These are phyloP conservation scores for Karstenula rhodostoma DNA, from an alignment of 2,329 filamentous ascomycete genomes.

Conservation along the genomic window DNA sequence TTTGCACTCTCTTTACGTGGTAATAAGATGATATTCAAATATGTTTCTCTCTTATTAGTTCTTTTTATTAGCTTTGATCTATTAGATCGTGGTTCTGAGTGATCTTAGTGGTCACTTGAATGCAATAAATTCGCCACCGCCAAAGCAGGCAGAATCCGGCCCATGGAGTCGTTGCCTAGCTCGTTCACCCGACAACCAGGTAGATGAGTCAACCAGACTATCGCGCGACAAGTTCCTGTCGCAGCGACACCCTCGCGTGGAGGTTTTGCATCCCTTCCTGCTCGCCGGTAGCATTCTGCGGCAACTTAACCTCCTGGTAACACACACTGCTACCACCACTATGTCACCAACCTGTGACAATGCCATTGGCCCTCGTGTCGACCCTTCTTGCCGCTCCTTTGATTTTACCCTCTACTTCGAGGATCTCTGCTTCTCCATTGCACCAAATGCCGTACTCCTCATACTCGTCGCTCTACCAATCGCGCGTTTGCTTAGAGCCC, in stretches of 20 bases:
- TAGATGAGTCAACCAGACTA: conserved; percentile 3
- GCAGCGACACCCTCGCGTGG: background rate
- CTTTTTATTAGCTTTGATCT: no score
- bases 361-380: conserved; percentile 17
- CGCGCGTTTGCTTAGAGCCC: conserved; percentile 10
- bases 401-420: conserved; percentile 19
- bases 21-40: no score
- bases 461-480: conserved; percentile 9
- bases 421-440: conserved; percentile 15
- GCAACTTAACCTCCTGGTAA: background rate
- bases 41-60: no score
- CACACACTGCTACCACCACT: background rate
- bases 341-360: conserved; percentile 14
- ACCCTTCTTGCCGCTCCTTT: conserved; percentile 18
- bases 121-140: no score
- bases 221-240: background rate
- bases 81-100: no score
- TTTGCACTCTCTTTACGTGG: no score
- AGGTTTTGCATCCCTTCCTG: background rate
- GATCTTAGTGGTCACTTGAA: no score
- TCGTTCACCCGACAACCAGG: conserved; percentile 12
- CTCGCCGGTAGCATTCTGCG: conserved; percentile 1
- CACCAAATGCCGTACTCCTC: conserved; percentile 14
- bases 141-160: conserved; percentile 11
- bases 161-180: conserved; percentile 12